Percentiles rank a stretch among this genome's conserved stretches.
Evolutionary conservation across 2,329 filamentous ascomycete genomes (phyloP).

Genomic region (Ophiosphaerella korrae): DNA sequence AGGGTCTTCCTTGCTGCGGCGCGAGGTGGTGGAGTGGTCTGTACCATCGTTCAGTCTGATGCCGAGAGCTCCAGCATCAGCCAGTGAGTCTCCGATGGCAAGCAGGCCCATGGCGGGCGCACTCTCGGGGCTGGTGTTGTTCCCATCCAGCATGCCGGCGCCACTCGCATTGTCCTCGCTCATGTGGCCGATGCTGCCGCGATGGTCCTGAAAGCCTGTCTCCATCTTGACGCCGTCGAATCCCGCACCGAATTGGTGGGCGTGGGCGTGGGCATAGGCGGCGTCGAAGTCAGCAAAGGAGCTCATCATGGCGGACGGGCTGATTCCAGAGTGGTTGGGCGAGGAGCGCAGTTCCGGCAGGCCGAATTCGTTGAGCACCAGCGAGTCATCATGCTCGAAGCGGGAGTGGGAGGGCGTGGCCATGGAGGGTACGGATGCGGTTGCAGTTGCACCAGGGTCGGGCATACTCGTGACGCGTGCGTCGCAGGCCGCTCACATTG

Average conservation of each 20-base stretch:
- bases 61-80: constrained; percentile 30
- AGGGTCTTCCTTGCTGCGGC: constrained; percentile 37
- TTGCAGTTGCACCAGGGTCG: constrained; percentile 32
- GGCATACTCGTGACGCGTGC: constrained; percentile 32
- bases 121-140: constrained; percentile 45
- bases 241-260: constrained; percentile 15
- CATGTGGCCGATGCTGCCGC: constrained; percentile 37
- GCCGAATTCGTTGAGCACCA: constrained; percentile 44
- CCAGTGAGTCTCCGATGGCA: constrained; percentile 33
- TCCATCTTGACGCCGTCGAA: constrained; percentile 31
- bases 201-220: constrained; percentile 29
- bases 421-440: constrained; percentile 21
- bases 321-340: constrained; percentile 27
- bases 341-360: constrained; percentile 37
- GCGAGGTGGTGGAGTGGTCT: constrained; percentile 27
- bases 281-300: constrained; percentile 41
- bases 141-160: constrained; percentile 35
- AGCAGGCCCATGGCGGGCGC: constrained; percentile 36
- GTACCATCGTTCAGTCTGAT: constrained; percentile 35
- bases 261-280: constrained; percentile 32
- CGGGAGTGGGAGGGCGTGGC: constrained; percentile 32
- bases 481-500: constrained; percentile 34
- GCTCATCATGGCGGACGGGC: constrained; percentile 34
- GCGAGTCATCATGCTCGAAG: constrained; percentile 41
- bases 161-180: constrained; percentile 42